Conservation (phyloP, 305 asterid species). For the Andrographis paniculata region DNA sequence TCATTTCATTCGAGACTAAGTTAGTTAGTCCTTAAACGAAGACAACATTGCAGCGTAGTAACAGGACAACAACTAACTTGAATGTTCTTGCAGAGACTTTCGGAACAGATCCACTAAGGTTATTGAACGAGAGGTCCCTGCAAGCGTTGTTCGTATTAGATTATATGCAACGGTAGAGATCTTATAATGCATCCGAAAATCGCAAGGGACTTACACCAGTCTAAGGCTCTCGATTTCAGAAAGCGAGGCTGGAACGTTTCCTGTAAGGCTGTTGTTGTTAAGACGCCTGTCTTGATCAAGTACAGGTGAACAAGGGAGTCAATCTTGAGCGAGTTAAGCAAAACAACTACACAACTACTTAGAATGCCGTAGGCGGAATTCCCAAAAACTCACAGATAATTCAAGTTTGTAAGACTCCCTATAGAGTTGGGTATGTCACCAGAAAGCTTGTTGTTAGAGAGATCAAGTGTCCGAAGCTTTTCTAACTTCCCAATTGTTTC, state of each 20-base stretch:
- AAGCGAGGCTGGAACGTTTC: neutral
- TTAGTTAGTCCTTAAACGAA: too few relatives aligned
- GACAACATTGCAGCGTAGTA: too few relatives aligned
- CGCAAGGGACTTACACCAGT: neutral
- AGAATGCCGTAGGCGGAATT: too few relatives aligned
- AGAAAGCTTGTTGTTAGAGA: conserved; percentile 63
- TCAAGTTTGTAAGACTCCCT: conserved; percentile 56
- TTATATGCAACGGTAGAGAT: too few relatives aligned
- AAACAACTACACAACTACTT: too few relatives aligned
- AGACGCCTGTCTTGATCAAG: neutral
- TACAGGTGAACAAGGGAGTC: too few relatives aligned
- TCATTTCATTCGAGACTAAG: too few relatives aligned
- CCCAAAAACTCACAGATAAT: conserved; percentile 83
- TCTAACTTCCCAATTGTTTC: conserved; percentile 57
- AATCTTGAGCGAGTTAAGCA: too few relatives aligned
- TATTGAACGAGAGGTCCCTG: conserved; percentile 9
- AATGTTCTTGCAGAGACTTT: conserved; percentile 10
- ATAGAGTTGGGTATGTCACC: conserved; percentile 67
- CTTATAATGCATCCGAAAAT: neutral
- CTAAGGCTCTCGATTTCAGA: conserved; percentile 2
- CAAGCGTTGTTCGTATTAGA: neutral
- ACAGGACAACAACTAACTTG: neutral
- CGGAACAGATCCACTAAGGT: conserved; percentile 5
- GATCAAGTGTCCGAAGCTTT: conserved; percentile 82
- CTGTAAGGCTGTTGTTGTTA: conserved; percentile 8